Percentiles rank a stretch among this genome's conserved stretches.
Evolutionary conservation across 768 basidiomycete species (phyloP).

Genomic region (Lactarius deliciosus): DNA sequence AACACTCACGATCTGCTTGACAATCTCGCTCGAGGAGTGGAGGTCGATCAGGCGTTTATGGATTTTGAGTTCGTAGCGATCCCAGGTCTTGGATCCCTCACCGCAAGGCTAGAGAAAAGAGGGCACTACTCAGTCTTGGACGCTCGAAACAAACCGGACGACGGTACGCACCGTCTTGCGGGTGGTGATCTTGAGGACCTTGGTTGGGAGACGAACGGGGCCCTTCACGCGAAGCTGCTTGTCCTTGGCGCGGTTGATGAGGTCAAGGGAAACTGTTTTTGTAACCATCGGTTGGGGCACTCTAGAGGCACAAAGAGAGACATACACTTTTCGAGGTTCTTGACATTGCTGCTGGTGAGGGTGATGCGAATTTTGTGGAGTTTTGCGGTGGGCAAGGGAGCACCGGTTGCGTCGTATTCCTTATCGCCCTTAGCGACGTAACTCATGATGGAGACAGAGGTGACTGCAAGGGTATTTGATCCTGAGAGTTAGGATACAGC

Average conservation of each 20-base stretch:
- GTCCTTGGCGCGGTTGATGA: slow-evolving; percentile 99
- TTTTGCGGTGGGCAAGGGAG: slow-evolving; percentile 81
- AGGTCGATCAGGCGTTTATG: slow-evolving; percentile 99
- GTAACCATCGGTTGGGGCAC: too few species aligned
- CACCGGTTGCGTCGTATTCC: slow-evolving; percentile 93
- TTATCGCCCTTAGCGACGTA: slow-evolving; percentile 99
- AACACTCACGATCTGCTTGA: slow-evolving; percentile 94
- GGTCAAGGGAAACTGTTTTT: slow-evolving; percentile 78
- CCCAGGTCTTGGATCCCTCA: slow-evolving; percentile 99
- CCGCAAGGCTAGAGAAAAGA: slow-evolving; percentile 76
- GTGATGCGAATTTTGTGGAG: slow-evolving; percentile 99
- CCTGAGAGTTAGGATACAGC: background rate
- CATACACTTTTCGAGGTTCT: slow-evolving; percentile 97
- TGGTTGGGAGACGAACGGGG: slow-evolving; percentile 97
- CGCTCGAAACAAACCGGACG: background rate
- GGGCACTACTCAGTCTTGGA: slow-evolving; percentile 4
- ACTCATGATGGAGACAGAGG: slow-evolving; percentile 65
- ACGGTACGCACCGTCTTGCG: slow-evolving; percentile 71
- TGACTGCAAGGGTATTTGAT: slow-evolving; percentile 47
- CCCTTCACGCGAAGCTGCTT: slow-evolving; percentile 99
- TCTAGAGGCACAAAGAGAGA: background rate
- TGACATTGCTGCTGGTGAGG: slow-evolving; percentile 95
- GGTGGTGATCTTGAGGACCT: slow-evolving; percentile 98
- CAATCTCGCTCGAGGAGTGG: slow-evolving; percentile 97
- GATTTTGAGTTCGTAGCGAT: slow-evolving; percentile 97